Conservation (phyloP, 2,329 filamentous ascomycete species). For the Colletotrichum karsti region DNA sequence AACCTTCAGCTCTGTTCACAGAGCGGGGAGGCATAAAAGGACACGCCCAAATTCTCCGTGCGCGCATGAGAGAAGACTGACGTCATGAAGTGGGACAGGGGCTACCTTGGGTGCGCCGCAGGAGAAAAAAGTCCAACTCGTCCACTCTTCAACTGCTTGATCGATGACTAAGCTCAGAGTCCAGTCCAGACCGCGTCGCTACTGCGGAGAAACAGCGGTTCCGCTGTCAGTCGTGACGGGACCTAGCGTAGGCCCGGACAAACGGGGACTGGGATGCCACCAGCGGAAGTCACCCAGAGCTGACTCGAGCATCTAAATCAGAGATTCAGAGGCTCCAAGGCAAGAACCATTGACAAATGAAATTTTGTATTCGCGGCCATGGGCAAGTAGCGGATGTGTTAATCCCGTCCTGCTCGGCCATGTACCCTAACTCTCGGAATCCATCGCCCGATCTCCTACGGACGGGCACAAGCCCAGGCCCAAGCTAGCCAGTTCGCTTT, state of each 20-base stretch:
- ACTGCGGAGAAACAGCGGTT: background rate
- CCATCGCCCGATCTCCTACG: background rate
- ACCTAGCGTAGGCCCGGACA: too few relatives aligned
- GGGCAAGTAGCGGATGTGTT: background rate
- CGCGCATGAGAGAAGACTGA: background rate
- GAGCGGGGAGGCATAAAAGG: background rate
- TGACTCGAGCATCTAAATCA: too few relatives aligned
- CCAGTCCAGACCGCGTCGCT: background rate
- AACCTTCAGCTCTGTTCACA: background rate
- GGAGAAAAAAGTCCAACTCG: background rate
- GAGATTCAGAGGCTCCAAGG: background rate
- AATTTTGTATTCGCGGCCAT: background rate
- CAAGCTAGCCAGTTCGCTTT: background rate
- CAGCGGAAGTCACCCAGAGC: too few relatives aligned
- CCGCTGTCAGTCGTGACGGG: background rate
- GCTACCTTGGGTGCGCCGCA: background rate
- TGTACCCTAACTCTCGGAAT: background rate
- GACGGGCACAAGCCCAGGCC: too few relatives aligned
- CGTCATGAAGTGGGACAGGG: slow-evolving; percentile 2
- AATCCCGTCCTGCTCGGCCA: background rate
- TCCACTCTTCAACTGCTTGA: background rate
- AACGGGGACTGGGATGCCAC: too few relatives aligned
- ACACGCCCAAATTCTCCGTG: background rate
- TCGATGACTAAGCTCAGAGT: background rate
- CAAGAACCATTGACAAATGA: background rate